A percentile compares a stretch with the other conserved stretches of the same genome.
These are phyloP conservation scores for Phytophthora crassamura DNA, from an alignment of 352 stramenopile genomes.

Conservation along the genomic window DNA sequence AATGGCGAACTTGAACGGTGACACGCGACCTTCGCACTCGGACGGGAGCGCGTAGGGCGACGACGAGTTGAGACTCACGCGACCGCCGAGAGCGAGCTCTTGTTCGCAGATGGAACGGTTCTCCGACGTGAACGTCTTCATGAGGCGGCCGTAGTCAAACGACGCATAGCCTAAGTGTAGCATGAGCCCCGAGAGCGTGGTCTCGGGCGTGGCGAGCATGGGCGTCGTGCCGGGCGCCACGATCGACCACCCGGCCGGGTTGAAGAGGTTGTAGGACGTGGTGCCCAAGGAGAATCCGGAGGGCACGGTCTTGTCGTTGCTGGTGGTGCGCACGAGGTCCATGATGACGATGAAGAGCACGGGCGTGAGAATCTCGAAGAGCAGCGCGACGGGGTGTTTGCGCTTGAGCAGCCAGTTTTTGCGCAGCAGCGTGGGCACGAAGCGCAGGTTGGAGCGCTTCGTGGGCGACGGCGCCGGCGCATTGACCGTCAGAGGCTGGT, in stretches of 20 bases:
- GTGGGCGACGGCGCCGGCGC: neutral
- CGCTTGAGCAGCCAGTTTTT: constrained; percentile 88
- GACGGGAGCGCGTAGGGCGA: constrained; percentile 32
- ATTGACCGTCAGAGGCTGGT: constrained; percentile 31
- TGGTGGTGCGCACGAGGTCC: constrained; percentile 56
- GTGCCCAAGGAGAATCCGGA: constrained; percentile 43
- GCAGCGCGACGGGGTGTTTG: constrained; percentile 52
- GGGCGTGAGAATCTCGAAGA: constrained; percentile 70
- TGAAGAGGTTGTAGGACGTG: constrained; percentile 56
- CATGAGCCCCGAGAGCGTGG: constrained; percentile 63
- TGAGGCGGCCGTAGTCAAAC: constrained; percentile 32
- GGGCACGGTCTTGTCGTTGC: constrained; percentile 37
- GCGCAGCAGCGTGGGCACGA: constrained; percentile 63
- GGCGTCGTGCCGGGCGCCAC: constrained; percentile 39
- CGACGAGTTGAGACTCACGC: constrained; percentile 37
- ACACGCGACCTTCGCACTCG: constrained; percentile 50
- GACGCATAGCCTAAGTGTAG: constrained; percentile 52
- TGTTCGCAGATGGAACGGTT: constrained; percentile 34
- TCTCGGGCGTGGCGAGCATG: constrained; percentile 59
- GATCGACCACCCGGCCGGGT: constrained; percentile 36
- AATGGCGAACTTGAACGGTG: constrained; percentile 57
- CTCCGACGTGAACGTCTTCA: constrained; percentile 43
- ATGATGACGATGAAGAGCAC: constrained; percentile 69
- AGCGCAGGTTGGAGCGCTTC: constrained; percentile 42
- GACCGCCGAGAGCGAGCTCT: constrained; percentile 21